Percentiles rank a stretch among this genome's conserved stretches.
phyloP scores from a whole-genome alignment of 2,329 filamentous ascomycete genomes.

The Penicillium sp. region DNA sequence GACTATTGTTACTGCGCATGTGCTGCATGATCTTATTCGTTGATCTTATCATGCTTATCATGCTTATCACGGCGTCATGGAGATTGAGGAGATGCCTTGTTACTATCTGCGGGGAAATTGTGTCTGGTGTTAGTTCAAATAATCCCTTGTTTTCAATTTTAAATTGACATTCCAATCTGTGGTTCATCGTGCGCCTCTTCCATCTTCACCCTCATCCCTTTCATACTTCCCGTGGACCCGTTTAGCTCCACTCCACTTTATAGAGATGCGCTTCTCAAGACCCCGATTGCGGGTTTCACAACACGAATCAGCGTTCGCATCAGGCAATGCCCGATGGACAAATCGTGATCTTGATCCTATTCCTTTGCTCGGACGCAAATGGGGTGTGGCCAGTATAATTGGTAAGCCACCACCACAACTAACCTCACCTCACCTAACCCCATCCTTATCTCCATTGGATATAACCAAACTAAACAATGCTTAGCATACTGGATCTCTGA shows the following conservation, averaged over 20 bases:
- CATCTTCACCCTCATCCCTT: background rate
- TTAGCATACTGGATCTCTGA: constrained; percentile 55
- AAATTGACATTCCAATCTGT: background rate
- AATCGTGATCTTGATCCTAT: constrained; percentile 54
- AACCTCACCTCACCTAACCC: background rate
- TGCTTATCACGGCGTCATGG: constrained; percentile 10
- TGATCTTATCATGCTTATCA: constrained; percentile 7
- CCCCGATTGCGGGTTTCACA: constrained; percentile 49
- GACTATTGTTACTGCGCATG: background rate
- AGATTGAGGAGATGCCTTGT: background rate
- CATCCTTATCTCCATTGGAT: background rate
- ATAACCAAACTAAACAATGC: background rate
- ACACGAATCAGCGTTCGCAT: constrained; percentile 48
- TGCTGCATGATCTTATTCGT: constrained; percentile 1
- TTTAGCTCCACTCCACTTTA: background rate
- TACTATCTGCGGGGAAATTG: background rate
- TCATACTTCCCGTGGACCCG: background rate
- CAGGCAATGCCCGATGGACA: constrained; percentile 46
- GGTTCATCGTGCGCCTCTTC: background rate
- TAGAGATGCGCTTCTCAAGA: constrained; percentile 31
- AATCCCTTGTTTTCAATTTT: background rate
- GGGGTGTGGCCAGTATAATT: constrained; percentile 48
- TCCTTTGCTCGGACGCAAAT: constrained; percentile 44
- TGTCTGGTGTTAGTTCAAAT: background rate
- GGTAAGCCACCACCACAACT: constrained; percentile 13